phyloP scores from a whole-genome alignment of 257 asterid genomes.

The Ligustrum vulgare region DNA sequence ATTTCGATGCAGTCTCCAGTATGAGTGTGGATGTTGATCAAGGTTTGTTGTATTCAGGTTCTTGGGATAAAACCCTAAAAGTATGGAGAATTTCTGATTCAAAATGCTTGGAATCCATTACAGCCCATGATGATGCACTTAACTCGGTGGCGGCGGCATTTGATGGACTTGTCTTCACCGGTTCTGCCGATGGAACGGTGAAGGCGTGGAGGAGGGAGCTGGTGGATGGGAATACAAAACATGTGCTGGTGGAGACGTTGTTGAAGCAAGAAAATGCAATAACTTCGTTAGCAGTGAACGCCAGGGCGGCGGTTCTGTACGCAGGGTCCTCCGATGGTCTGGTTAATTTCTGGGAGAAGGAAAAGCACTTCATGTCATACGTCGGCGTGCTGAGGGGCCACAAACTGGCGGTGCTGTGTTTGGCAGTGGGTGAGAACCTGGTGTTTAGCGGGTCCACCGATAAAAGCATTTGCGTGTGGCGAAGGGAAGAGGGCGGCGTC shows the following conservation, averaged over 20 bases:
- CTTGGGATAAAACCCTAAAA: conserved; percentile 87
- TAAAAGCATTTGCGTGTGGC: conserved; percentile 83
- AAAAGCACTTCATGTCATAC: conserved; percentile 54
- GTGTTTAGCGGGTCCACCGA: conserved; percentile 93
- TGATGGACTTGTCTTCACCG: conserved; percentile 71
- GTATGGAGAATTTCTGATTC: conserved; percentile 88
- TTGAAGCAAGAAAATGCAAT: conserved; percentile 67
- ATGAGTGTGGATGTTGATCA: conserved; percentile 50
- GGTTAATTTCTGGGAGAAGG: conserved; percentile 76
- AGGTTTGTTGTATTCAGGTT: conserved; percentile 75
- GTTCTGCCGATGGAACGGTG: conserved; percentile 90
- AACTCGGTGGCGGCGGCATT: conserved; percentile 64
- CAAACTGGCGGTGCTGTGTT: conserved; percentile 79
- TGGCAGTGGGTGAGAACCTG: conserved; percentile 61
- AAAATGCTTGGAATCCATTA: conserved; percentile 71
- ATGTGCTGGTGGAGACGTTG: conserved; percentile 63
- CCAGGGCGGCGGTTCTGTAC: conserved; percentile 44
- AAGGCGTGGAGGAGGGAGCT: conserved; percentile 84
- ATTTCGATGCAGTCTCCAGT: conserved; percentile 81
- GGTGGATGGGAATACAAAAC: conserved; percentile 50
- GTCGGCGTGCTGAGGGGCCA: conserved; percentile 89
- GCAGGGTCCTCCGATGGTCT: conserved; percentile 90
- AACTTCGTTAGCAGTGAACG: conserved; percentile 64
- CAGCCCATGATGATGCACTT: conserved; percentile 76
- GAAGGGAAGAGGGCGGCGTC: conserved; percentile 64